phyloP scores from a whole-genome alignment of 2,329 filamentous ascomycete genomes.

The Phialemoniopsis sp. region DNA sequence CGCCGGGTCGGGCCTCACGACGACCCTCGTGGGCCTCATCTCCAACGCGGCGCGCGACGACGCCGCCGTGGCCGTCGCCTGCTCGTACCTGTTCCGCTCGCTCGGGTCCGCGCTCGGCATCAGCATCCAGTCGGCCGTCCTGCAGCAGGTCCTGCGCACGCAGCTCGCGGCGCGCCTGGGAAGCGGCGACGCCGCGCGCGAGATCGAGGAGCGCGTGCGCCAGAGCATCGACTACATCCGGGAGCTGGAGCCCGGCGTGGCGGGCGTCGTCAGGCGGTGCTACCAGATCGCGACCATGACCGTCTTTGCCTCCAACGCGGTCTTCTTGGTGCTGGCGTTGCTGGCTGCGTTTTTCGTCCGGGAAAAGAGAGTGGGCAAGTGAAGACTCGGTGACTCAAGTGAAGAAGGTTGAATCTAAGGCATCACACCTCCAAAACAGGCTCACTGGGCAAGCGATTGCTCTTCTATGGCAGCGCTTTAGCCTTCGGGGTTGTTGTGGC shows the following conservation, averaged over 20 bases:
- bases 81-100: conserved; percentile 76
- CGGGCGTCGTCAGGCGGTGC: conserved; percentile 57
- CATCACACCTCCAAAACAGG: background rate
- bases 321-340: conserved; percentile 32
- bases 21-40: conserved; percentile 67
- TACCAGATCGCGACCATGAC: conserved; percentile 49
- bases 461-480: too few species aligned
- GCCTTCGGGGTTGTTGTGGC: too few species aligned
- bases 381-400: background rate
- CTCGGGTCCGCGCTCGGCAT: conserved; percentile 74
- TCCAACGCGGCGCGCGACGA: conserved; percentile 65
- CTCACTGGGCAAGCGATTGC: background rate
- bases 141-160: conserved; percentile 63
- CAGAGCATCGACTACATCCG: conserved; percentile 68
- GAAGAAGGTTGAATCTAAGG: background rate
- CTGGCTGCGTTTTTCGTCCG: conserved; percentile 44
- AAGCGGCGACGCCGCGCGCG: conserved; percentile 53
- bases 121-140: conserved; percentile 65
- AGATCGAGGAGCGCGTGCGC: conserved; percentile 66
- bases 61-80: conserved; percentile 72
- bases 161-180: conserved; percentile 49
- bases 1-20: conserved; percentile 55
- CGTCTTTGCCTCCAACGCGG: conserved; percentile 32
- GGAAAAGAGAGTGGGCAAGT: conserved; percentile 48
- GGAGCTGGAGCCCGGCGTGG: conserved; percentile 55